These are phyloP conservation scores for Drechslerella coelobrocha DNA, from an alignment of 2,329 filamentous ascomycete genomes.

Conservation along the genomic window DNA sequence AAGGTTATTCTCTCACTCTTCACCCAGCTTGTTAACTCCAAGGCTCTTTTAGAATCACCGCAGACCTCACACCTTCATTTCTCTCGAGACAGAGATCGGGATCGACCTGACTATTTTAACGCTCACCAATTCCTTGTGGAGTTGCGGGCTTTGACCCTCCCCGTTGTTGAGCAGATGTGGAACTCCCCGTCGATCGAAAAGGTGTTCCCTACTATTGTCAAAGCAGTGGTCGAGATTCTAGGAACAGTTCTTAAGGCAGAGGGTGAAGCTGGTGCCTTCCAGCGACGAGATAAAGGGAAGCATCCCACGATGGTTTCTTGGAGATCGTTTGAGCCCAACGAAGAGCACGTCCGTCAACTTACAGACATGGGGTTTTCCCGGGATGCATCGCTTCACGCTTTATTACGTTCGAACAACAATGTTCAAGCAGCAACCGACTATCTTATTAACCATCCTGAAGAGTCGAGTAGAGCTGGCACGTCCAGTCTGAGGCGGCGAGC, in stretches of 20 bases:
- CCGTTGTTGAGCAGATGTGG: constrained; percentile 80
- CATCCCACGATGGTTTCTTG: constrained; percentile 53
- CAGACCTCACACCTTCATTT: constrained; percentile 65
- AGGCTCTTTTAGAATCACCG: constrained; percentile 78
- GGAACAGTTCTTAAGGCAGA: constrained; percentile 80
- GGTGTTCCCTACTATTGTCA: constrained; percentile 75
- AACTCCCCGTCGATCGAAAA: constrained; percentile 83
- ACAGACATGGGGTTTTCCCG: constrained; percentile 54
- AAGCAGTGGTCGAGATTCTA: constrained; percentile 81
- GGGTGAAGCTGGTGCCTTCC: constrained; percentile 71
- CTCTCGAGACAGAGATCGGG: constrained; percentile 61
- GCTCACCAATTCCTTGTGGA: constrained; percentile 84
- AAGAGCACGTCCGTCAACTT: constrained; percentile 53
- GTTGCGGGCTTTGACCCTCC: constrained; percentile 78
- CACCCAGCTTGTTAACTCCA: constrained; percentile 74
- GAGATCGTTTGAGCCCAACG: constrained; percentile 54
- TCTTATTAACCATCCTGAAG: constrained; percentile 51
- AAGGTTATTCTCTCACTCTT: constrained; percentile 88
- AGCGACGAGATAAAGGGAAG: constrained; percentile 58
- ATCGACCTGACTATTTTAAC: constrained; percentile 68
- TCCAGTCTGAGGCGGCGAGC: constrained; percentile 45
- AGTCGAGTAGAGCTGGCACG: constrained; percentile 49
- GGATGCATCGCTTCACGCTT: constrained; percentile 51
- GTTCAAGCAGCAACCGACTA: constrained; percentile 52
- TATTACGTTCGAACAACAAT: constrained; percentile 52